phyloP scores from a whole-genome alignment of 2,329 filamentous ascomycete species.

The Dendryphion nanum region DNA sequence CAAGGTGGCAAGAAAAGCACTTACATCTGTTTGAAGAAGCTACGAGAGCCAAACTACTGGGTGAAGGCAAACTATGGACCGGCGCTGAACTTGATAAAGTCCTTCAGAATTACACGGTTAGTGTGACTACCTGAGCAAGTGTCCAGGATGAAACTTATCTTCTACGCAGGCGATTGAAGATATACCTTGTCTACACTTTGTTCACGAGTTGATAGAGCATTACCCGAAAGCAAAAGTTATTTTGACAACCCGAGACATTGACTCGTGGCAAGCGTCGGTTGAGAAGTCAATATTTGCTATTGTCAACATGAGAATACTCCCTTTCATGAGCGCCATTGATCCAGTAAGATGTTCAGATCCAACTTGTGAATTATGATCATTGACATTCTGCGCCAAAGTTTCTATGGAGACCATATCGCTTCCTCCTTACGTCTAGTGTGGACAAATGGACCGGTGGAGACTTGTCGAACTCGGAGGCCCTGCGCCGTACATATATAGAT shows the following conservation, averaged over 20 bases:
- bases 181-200: conserved; percentile 50
- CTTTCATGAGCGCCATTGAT: conserved; percentile 1
- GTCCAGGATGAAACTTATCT: neutral
- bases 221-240: conserved; percentile 19
- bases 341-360: conserved; percentile 1
- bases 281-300: conserved; percentile 4
- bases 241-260: conserved; percentile 12
- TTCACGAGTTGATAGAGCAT: conserved; percentile 41
- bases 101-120: conserved; percentile 10
- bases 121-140: too few species aligned
- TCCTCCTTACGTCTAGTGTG: conserved; percentile 2
- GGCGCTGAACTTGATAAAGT: conserved; percentile 12
- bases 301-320: conserved; percentile 1
- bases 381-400: conserved; percentile 1
- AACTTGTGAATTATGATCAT: neutral
- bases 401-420: conserved; percentile 8
- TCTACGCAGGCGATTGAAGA: conserved; percentile 6
- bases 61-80: conserved; percentile 10
- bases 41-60: conserved; percentile 6
- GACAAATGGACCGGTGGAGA: conserved; percentile 5
- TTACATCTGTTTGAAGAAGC: conserved; percentile 7
- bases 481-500: conserved; percentile 20
- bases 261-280: conserved; percentile 6
- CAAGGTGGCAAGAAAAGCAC: conserved; percentile 5
- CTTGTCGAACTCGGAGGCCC: conserved; percentile 1